A percentile compares a stretch with the other conserved stretches of the same genome.
phyloP scores from a whole-genome alignment of 441 rosid genomes.

The Codiaeum variegatum region DNA sequence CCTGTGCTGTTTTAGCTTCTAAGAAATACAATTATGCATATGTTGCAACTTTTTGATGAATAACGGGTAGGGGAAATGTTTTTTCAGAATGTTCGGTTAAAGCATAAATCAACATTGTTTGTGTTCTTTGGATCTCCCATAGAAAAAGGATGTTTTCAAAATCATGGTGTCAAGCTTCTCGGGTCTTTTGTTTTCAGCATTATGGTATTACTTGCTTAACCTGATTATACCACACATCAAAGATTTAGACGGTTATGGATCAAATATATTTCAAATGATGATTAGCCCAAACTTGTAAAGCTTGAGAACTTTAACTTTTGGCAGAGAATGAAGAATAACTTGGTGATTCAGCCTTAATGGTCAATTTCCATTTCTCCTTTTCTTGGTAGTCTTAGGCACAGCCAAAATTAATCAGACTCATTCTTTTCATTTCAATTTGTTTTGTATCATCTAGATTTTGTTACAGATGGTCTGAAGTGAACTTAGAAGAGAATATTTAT shows the following conservation, averaged over 20 bases:
- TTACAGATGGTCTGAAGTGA: not conserved
- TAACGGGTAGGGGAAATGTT: not conserved
- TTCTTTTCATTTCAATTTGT: not conserved
- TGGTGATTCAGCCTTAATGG: not conserved
- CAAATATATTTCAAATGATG: not conserved
- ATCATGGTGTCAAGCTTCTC: not conserved
- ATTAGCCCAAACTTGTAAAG: not conserved
- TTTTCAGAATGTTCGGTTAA: not conserved
- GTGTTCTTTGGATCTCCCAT: not conserved
- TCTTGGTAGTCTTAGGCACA: not conserved
- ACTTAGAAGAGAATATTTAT: too few species aligned
- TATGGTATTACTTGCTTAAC: not conserved
- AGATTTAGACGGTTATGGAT: not conserved
- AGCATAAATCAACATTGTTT: not conserved
- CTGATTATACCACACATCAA: not conserved
- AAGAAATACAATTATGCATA: not conserved
- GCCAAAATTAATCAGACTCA: not conserved
- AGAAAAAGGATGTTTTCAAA: not conserved
- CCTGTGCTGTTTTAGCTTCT: not conserved
- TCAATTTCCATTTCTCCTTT: not conserved
- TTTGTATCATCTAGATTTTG: not conserved
- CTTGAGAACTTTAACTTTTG: slow-evolving; percentile 1
- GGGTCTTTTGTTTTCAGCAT: not conserved
- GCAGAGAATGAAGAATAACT: not conserved
- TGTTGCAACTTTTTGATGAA: not conserved